These are phyloP conservation scores for Oidiodendron maius DNA, from an alignment of 495 filamentous ascomycete genomes.

Conservation along the genomic window DNA sequence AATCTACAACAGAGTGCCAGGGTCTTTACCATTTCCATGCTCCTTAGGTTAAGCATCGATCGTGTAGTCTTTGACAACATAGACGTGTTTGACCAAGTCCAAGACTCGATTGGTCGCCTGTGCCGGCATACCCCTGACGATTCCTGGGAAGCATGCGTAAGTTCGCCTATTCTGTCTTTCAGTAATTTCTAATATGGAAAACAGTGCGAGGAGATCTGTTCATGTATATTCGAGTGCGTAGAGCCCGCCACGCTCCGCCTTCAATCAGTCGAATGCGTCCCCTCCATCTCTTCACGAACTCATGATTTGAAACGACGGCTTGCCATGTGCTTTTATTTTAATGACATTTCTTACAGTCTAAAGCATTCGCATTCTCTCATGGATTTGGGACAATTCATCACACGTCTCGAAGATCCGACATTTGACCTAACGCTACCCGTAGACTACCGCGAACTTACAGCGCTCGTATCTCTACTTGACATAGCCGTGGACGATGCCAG, in stretches of 20 bases:
- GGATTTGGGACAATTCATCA: conserved; percentile 42
- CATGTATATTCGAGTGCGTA: conserved; percentile 42
- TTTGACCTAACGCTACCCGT: conserved; percentile 48
- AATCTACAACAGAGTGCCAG: conserved; percentile 6
- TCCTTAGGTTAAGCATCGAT: conserved; percentile 19
- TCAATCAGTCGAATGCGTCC: conserved; percentile 53
- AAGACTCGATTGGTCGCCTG: conserved; percentile 14
- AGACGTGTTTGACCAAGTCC: conserved; percentile 14
- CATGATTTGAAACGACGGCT: conserved; percentile 65
- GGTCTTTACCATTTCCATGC: conserved; percentile 8
- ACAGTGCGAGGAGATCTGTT: conserved; percentile 49
- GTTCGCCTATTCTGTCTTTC: background rate
- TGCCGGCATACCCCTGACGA: conserved; percentile 10
- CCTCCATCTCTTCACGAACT: conserved; percentile 45
- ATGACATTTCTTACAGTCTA: conserved; percentile 29
- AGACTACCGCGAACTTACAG: conserved; percentile 61
- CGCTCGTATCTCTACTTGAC: conserved; percentile 61
- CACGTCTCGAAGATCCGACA: conserved; percentile 42
- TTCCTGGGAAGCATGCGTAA: conserved; percentile 18
- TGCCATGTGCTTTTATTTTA: conserved; percentile 63
- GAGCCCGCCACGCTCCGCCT: conserved; percentile 50
- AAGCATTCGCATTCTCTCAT: conserved; percentile 39
- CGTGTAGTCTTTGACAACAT: conserved; percentile 13
- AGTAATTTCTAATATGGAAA: conserved; percentile 19
- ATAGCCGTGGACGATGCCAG: conserved; percentile 63